These are phyloP conservation scores for Platanus orientalis DNA, from an alignment of 164 flowering plant genomes.

Conservation along the genomic window DNA sequence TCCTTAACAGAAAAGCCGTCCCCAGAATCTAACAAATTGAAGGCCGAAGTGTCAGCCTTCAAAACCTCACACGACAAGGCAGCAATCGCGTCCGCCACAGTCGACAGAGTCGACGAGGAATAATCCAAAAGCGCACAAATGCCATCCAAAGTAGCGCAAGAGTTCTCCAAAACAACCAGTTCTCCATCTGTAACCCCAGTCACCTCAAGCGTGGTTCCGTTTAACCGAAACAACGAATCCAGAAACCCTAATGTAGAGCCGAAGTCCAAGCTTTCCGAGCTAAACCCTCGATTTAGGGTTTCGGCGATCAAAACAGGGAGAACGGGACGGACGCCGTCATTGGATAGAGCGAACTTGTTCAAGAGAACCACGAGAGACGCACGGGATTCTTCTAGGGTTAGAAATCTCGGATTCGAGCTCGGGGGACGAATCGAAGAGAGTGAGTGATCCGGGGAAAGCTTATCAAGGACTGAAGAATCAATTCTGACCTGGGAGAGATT, in stretches of 20 bases:
- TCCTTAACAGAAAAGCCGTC: conserved; percentile 68
- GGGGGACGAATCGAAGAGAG: conserved; percentile 10
- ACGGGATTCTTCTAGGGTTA: conserved; percentile 39
- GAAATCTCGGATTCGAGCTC: conserved; percentile 13
- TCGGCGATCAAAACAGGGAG: conserved; percentile 25
- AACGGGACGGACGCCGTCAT: conserved; percentile 21
- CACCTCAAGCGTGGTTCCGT: conserved; percentile 12
- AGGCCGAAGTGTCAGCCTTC: conserved; percentile 36
- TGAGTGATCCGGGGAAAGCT: conserved; percentile 16
- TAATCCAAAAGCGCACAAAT: conserved; percentile 55
- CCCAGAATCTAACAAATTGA: conserved; percentile 57
- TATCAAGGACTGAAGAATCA: conserved; percentile 50
- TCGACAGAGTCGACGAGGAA: conserved; percentile 29
- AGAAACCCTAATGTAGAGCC: conserved; percentile 5
- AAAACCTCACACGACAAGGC: conserved; percentile 75
- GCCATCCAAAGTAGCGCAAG: conserved; percentile 32
- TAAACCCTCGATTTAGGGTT: conserved; percentile 18
- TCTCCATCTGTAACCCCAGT: conserved; percentile 38
- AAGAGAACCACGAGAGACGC: conserved; percentile 58
- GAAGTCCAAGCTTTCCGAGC: conserved; percentile 6
- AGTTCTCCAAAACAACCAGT: conserved; percentile 28
- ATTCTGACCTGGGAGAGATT: conserved; percentile 31
- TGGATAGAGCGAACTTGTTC: conserved; percentile 45
- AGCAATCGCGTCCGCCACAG: conserved; percentile 45
- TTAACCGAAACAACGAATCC: conserved; percentile 12